Conservation (phyloP, 441 rosid genomes). For the Melastoma candidum region DNA sequence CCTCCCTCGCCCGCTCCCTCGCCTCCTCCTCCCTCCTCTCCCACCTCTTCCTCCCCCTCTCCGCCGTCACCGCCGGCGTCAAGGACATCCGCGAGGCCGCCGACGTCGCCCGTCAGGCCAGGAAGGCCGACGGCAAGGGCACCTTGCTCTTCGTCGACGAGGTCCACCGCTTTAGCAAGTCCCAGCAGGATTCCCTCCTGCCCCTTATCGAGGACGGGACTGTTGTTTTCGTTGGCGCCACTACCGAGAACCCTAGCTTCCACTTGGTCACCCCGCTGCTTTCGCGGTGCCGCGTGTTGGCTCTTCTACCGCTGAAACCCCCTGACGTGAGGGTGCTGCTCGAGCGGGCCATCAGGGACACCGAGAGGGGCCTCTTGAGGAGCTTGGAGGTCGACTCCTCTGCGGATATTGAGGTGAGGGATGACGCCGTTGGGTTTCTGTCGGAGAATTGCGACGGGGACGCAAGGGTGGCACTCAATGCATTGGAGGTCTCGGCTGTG, state of each 20-base stretch:
- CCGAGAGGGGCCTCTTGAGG: constrained; percentile 24
- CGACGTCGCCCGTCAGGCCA: constrained; percentile 49
- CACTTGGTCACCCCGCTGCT: constrained; percentile 70
- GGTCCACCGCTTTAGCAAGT: constrained; percentile 74
- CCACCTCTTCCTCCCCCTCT: constrained; percentile 48
- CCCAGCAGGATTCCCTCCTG: constrained; percentile 83
- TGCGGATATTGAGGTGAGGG: constrained; percentile 32
- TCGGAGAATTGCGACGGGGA: constrained; percentile 67
- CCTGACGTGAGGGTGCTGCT: constrained; percentile 38
- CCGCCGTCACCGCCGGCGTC: constrained; percentile 69
- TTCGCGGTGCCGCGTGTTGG: constrained; percentile 63
- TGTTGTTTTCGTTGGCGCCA: constrained; percentile 69
- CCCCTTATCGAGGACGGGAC: constrained; percentile 83
- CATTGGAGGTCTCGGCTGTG: constrained; percentile 58
- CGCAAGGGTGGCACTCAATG: constrained; percentile 72
- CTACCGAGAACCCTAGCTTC: constrained; percentile 82
- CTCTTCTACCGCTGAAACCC: constrained; percentile 56
- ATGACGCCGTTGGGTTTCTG: constrained; percentile 42
- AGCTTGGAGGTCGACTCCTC: constrained; percentile 11
- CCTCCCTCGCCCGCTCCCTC: constrained; percentile 63
- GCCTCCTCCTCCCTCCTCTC: constrained; percentile 29
- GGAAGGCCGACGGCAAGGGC: constrained; percentile 28
- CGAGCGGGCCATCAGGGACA: constrained; percentile 10
- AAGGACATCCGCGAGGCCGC: constrained; percentile 74
- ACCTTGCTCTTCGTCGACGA: constrained; percentile 77